Percentiles rank a stretch among this genome's conserved stretches.
These are phyloP conservation scores for Musa acuminata DNA, from an alignment of 176 grass and related monocot genomes.

Conservation along the genomic window DNA sequence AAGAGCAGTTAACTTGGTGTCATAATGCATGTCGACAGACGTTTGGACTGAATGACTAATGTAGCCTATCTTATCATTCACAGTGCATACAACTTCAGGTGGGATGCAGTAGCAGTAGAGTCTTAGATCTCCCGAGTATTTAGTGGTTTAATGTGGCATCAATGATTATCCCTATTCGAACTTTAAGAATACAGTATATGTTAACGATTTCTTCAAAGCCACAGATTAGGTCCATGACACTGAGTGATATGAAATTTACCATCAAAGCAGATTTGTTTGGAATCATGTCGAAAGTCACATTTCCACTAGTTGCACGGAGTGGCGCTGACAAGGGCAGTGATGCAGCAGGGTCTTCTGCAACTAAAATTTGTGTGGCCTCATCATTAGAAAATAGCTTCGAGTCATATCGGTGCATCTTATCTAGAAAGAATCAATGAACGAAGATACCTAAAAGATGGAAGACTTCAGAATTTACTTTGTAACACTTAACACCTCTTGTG, in stretches of 20 bases:
- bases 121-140: too few species aligned
- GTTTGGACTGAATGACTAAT: too few species aligned
- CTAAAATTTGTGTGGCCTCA: slow-evolving; percentile 31
- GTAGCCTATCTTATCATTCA: too few species aligned
- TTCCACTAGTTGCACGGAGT: slow-evolving; percentile 23
- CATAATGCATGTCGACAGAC: too few species aligned
- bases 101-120: too few species aligned
- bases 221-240: background rate
- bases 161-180: background rate
- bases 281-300: slow-evolving; percentile 22
- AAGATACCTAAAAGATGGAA: slow-evolving; percentile 55
- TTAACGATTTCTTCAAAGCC: background rate
- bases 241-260: slow-evolving; percentile 32
- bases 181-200: background rate
- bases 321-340: slow-evolving; percentile 31
- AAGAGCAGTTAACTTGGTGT: too few species aligned
- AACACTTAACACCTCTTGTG: slow-evolving; percentile 41
- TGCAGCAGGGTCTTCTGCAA: slow-evolving; percentile 26
- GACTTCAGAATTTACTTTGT: slow-evolving; percentile 44
- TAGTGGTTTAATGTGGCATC: background rate
- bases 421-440: background rate
- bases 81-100: too few species aligned
- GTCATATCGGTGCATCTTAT: background rate
- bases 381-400: background rate
- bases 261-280: slow-evolving; percentile 27